Evolutionary conservation across 768 basidiomycete species (phyloP), one percentile per base, ranked within the genome.

Genomic region (Trametes meyenii): DNA sequence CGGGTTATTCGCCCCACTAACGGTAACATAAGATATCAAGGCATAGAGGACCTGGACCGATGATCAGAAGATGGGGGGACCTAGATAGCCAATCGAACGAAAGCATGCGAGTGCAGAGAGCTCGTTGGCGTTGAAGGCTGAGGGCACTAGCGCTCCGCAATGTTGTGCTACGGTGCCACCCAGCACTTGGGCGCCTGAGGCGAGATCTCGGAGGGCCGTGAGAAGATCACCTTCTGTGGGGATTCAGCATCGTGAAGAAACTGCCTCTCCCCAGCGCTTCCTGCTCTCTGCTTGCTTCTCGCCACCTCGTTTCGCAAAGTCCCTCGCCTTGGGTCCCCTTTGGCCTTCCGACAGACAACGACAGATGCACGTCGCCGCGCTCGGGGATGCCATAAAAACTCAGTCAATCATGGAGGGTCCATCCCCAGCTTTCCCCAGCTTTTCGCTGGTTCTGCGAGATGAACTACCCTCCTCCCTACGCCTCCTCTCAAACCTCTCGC

Each of bases 361-460:
- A 11, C 45, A 39, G 16, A 11, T 35, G 46, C n/a, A 13, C 36
- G 14, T 19, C 36, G 23, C 38, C 48, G 36, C 36, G 21, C 14
- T 2, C 23, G 5, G 23, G 24, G 24, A 23, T 2, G 21, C n/a
- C 45, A 26, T 50, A 50, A 49, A 57, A 35, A 19, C 21, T 17
- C 46, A 16, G 21, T 13, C 46, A 39, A 39, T n/a, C 16, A 57
- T 50, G 56, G 38, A 24, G 26, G 24, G 0, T 12, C 13, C 8
- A 5, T 5, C 48, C 48, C 56, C 56, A 14, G 12, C 56, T 50
- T 21, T 40, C 46, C 38, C 39, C 38, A 8, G 38, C 21, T n/a
- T 29, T 39, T 39, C 26, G 23, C 38, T 36, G 16, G 24, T 57
- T 46, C 56, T 57, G 35, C 48, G 56, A 29, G 24, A 57, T 57